Evolutionary conservation across 2,329 filamentous ascomycete species (phyloP), one percentile per base, ranked within the genome.

Genomic region (Lachnellula cervina): DNA sequence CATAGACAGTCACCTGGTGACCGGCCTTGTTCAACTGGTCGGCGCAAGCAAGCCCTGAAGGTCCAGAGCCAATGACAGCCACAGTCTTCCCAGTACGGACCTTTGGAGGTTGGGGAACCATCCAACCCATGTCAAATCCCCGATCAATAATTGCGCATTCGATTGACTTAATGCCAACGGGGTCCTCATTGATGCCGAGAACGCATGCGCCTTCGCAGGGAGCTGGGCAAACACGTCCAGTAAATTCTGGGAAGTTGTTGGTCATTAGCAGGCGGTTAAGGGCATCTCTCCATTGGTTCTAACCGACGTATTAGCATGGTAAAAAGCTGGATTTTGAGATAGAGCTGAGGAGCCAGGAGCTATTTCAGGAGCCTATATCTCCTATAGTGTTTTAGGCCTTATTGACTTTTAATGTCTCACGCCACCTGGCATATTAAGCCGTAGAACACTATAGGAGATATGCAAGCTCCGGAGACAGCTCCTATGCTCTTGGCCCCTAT

Each of bases 201-300:
- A 97, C 93, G 69, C 93, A 97, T 57, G 93, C 91, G 72, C 93
- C 93, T 74, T 97, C 93, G 67, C 93, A 97, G 73, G 93, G 93
- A 68, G 93, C 93, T 57, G 93, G 93, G 74, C 93, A 97, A 57
- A 97, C 93, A 77, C 93, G 92, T 55, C 93, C 93, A 65, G 93
- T 97, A 73, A 97, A 97, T 71, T 97, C 93, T 4, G 93, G 93
- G 80, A 97, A 97, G 76, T 97, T 97, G 79, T 97, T 97, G 63
- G 93, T 97, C 88, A 95, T 93, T 52, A 97, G 79, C 11, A 97
- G 80, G 57, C 90, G 84, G 74, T 96, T 93, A 4, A 97, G 83
- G 23, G 93, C 93, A 73, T 97, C 92, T 64, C 86, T 83, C 93
- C 93, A 97, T 60, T 95, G 86, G 48, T 83, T 81, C 56, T 40